Base-by-base conservation (phyloP, 2,329 filamentous ascomycete species). In the Leptographium procerum region DNA sequence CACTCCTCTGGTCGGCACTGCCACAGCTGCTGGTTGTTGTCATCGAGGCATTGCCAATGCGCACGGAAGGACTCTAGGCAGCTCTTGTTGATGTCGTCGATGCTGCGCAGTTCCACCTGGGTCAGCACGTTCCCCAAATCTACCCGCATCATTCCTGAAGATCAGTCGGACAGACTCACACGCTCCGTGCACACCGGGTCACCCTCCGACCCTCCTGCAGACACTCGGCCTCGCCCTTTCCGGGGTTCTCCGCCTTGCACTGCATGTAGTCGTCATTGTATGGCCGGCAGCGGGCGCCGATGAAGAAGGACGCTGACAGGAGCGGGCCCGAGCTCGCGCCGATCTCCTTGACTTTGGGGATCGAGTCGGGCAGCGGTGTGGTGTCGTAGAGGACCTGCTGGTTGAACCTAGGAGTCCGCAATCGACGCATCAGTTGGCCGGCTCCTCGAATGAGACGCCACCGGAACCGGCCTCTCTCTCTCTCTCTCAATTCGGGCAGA, bases 261-360 rank as follows among this genome's bases (percentile, higher is more conserved):
- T 95, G 89, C 92, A 99, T 99, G 77, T 88, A 99, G 77, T 99
- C 94, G 79, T 99, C 94, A 75, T 97, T 97, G 81, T 91, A 99
- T 59, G 88, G 80, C 72, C 83, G 87, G 85, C 94, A 99, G 70
- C 92, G 87, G 65, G 91, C 91, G 63, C 94, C 94, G 71, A 99
- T 99, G 74, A 97, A 99, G 82, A 89, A 99, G 56, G 90, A 85
- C 34, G 94, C 94, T 64, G 89, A 95, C 61, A 95, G 79, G 51
- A 99, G 82, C 58, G 94, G 94, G 45, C 91, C 94, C 59, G 92
- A 97, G 69, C 87, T 95, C 69, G 90, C 84, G 69, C 94, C 94
- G 65, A 99, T 84, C 77, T 99, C 94, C 74, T 89, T 83, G 73
- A 99, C 94, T 71, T 89, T 86, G 69, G 94, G 94, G 73, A 99